Conservation (phyloP, 192 early-diverging fungal genomes). For the Phlyctochytrium arcticum region DNA sequence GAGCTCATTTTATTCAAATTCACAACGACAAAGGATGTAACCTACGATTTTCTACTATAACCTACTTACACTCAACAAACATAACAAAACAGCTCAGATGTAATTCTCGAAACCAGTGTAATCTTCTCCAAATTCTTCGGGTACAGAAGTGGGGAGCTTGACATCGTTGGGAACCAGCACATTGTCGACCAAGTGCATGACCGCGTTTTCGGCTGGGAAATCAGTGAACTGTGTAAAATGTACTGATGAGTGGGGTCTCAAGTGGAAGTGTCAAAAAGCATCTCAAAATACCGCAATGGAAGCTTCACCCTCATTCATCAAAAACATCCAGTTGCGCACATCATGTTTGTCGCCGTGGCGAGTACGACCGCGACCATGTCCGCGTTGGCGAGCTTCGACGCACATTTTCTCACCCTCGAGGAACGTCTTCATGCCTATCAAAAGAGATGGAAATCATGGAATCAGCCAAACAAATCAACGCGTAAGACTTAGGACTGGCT, state of each 20-base stretch:
- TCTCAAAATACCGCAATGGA: no score
- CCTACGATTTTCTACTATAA: no score
- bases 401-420: constrained; percentile 5
- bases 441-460: background rate
- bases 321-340: constrained; percentile 22
- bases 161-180: constrained; percentile 29
- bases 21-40: no score
- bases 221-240: constrained; percentile 13
- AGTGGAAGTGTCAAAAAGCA: no score
- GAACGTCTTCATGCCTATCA: constrained; percentile 1
- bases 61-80: no score
- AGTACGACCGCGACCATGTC: background rate
- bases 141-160: no score
- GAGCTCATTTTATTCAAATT: no score
- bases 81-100: no score
- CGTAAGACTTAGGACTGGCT: background rate
- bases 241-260: background rate
- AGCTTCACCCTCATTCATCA: constrained; percentile 36
- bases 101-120: no score
- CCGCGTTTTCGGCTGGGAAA: constrained; percentile 26
- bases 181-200: constrained; percentile 31
- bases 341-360: constrained; percentile 3
- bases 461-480: background rate
- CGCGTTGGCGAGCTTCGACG: constrained; percentile 1
- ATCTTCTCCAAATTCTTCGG: no score